These are phyloP conservation scores for Pseudocohnilembus persalinus DNA, from an alignment of 169 alveolate genomes.

Conservation along the genomic window DNA sequence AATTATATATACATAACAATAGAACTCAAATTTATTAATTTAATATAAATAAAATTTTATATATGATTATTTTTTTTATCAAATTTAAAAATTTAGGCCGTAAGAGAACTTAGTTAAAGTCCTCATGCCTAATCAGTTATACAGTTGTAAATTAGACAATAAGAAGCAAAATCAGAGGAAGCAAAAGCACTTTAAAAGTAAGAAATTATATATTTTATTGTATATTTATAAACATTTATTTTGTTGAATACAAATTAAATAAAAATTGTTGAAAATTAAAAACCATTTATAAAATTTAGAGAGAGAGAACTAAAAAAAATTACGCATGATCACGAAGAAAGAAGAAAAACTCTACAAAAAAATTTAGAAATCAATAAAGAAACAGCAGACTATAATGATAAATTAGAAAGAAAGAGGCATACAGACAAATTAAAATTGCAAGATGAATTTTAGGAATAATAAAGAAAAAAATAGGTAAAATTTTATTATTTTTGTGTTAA, in stretches of 20 bases:
- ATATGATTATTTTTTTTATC: too few relatives aligned
- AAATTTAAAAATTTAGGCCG: too few relatives aligned
- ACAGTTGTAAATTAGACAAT: slow-evolving; percentile 94
- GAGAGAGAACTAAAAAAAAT: slow-evolving; percentile 74
- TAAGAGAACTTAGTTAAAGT: slow-evolving; percentile 92
- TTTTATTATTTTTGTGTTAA: too few relatives aligned
- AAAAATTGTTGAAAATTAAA: background rate
- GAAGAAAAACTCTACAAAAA: slow-evolving; percentile 89
- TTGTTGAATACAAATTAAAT: too few relatives aligned
- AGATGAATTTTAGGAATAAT: slow-evolving; percentile 9
- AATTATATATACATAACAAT: background rate
- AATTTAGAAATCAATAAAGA: slow-evolving; percentile 93
- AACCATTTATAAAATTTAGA: background rate
- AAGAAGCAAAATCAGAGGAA: slow-evolving; percentile 76
- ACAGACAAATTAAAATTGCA: slow-evolving; percentile 20
- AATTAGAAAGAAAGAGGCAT: slow-evolving; percentile 74
- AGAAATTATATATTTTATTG: background rate
- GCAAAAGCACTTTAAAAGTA: slow-evolving; percentile 13
- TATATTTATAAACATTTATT: background rate
- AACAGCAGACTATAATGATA: slow-evolving; percentile 94
- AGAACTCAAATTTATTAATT: background rate
- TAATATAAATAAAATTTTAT: too few relatives aligned
- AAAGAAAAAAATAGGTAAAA: background rate
- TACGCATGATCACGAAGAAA: slow-evolving; percentile 89
- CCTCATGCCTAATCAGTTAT: slow-evolving; percentile 95